Evolutionary conservation across 129 eudicot genomes (phyloP).

Genomic region (Helichrysum umbraculigerum): DNA sequence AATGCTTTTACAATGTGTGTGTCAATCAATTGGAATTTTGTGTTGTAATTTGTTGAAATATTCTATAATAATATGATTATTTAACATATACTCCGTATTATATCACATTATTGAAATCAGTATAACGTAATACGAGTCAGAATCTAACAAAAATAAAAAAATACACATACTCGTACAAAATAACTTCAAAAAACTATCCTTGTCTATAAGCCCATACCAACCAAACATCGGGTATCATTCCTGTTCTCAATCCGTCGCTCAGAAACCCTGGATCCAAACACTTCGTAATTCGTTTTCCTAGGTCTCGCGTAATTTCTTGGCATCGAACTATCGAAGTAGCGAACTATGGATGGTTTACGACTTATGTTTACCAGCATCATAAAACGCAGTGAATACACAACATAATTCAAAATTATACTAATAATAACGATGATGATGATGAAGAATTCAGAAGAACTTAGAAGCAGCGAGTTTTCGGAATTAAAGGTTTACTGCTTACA

Average conservation of each 20-base stretch:
- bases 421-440: slow-evolving; percentile 8
- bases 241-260: not conserved
- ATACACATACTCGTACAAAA: too few relatives aligned
- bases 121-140: too few relatives aligned
- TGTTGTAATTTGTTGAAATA: too few relatives aligned
- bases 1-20: too few relatives aligned
- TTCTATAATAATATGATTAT: too few relatives aligned
- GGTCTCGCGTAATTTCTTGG: not conserved
- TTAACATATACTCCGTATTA: too few relatives aligned
- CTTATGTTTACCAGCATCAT: not conserved
- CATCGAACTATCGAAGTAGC: too few relatives aligned
- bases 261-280: not conserved
- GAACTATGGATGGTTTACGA: not conserved
- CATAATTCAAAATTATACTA: not conserved
- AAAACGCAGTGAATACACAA: not conserved
- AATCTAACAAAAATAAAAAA: too few relatives aligned
- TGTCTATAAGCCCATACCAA: too few relatives aligned
- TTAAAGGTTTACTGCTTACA: slow-evolving; percentile 57
- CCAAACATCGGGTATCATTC: not conserved
- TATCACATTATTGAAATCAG: too few relatives aligned
- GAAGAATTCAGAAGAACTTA: slow-evolving; percentile 30
- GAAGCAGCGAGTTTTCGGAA: slow-evolving; percentile 39
- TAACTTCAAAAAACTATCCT: too few relatives aligned
- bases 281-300: not conserved
- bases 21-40: too few relatives aligned